Conservation (phyloP, 345 rosid species). For the Rhodamnia argentea region DNA sequence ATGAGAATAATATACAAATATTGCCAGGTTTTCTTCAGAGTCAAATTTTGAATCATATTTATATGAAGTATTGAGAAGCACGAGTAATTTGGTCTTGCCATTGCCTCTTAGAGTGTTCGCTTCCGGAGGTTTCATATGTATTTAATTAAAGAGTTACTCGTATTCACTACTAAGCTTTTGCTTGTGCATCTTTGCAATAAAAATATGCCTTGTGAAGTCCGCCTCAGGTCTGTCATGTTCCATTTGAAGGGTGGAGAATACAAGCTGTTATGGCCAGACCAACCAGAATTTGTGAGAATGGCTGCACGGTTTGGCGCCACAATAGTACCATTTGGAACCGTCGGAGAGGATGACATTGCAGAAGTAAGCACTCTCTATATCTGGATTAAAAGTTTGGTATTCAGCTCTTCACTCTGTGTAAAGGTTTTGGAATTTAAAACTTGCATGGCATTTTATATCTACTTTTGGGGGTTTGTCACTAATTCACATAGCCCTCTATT, state of each 20-base stretch:
- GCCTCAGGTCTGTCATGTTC: neutral
- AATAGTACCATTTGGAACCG: constrained; percentile 13
- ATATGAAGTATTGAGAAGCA: neutral
- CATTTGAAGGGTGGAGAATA: constrained; percentile 8
- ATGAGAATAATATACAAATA: too few relatives aligned
- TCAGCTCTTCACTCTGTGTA: neutral
- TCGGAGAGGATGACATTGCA: constrained; percentile 15
- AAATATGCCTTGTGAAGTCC: neutral
- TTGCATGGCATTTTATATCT: neutral
- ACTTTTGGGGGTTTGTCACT: neutral
- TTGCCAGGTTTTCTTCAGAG: too few relatives aligned
- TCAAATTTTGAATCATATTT: too few relatives aligned
- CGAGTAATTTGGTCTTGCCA: neutral
- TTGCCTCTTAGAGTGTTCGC: neutral
- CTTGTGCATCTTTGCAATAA: neutral
- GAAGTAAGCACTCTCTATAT: constrained; percentile 2
- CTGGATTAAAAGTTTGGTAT: neutral
- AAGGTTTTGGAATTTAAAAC: neutral
- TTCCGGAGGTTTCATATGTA: neutral
- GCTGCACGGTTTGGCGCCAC: constrained; percentile 12
- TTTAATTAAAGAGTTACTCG: neutral
- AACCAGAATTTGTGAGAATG: constrained; percentile 9
- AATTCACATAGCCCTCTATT: neutral
- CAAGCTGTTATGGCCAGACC: constrained; percentile 11
- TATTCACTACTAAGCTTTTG: neutral